phyloP scores from a whole-genome alignment of 2,329 filamentous ascomycete genomes.

The Fusarium sublunatum region DNA sequence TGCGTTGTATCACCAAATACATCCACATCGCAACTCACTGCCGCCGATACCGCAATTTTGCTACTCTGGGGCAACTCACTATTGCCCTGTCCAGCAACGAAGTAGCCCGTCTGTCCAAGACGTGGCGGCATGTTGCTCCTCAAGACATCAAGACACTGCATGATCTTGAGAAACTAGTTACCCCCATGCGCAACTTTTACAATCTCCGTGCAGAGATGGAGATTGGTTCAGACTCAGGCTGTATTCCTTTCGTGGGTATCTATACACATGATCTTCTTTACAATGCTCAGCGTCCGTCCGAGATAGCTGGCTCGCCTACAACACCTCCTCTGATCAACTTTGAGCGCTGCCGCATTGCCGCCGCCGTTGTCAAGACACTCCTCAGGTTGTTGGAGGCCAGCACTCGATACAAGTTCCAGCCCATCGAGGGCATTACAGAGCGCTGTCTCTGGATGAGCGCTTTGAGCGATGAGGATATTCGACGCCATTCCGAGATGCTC shows the following conservation, averaged over 20 bases:
- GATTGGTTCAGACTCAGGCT: slow-evolving; percentile 71
- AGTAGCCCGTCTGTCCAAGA: slow-evolving; percentile 72
- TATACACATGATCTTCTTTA: slow-evolving; percentile 88
- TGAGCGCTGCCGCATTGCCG: slow-evolving; percentile 80
- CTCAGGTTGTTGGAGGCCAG: slow-evolving; percentile 83
- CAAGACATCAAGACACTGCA: slow-evolving; percentile 73
- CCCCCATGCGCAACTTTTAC: slow-evolving; percentile 81
- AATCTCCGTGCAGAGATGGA: slow-evolving; percentile 85
- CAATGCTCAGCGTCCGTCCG: slow-evolving; percentile 81
- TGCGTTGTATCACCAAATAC: slow-evolving; percentile 80
- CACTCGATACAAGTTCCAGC: slow-evolving; percentile 77
- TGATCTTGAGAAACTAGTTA: slow-evolving; percentile 78
- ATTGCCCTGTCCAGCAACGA: slow-evolving; percentile 81
- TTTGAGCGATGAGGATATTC: slow-evolving; percentile 79
- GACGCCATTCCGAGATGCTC: slow-evolving; percentile 62
- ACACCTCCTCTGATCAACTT: slow-evolving; percentile 82
- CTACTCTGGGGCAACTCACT: slow-evolving; percentile 83
- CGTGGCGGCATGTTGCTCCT: slow-evolving; percentile 76
- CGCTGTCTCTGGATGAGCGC: slow-evolving; percentile 88
- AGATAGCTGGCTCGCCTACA: slow-evolving; percentile 74
- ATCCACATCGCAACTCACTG: slow-evolving; percentile 85
- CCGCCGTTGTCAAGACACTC: slow-evolving; percentile 81
- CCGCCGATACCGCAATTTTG: slow-evolving; percentile 81
- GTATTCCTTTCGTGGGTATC: slow-evolving; percentile 85
- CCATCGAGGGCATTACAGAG: slow-evolving; percentile 81